Percentiles rank a stretch among this genome's conserved stretches.
phyloP scores from a whole-genome alignment of 1,139 yeast species.

The Taiozyma sp. region DNA sequence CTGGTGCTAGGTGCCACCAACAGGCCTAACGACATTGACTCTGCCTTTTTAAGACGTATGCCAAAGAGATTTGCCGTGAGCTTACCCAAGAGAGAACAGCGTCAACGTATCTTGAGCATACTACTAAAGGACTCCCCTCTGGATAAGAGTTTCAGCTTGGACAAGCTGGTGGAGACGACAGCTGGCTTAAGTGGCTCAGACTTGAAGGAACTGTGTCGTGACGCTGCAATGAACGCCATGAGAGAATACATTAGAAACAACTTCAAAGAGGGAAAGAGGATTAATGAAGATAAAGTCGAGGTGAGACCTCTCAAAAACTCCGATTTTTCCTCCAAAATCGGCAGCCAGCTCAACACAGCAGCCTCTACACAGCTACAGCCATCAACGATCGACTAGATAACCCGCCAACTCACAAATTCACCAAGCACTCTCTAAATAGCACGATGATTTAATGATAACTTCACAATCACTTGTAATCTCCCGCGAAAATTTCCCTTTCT shows the following conservation, averaged over 20 bases:
- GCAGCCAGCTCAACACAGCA: conserved; percentile 12
- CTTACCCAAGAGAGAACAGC: conserved; percentile 66
- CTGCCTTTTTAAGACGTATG: conserved; percentile 87
- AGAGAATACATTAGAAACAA: conserved; percentile 67
- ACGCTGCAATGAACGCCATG: conserved; percentile 88
- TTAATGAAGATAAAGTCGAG: conserved; percentile 22
- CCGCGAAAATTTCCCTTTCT: background rate
- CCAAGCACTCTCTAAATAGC: too few relatives aligned
- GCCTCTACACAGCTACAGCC: conserved; percentile 6
- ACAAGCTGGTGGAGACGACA: conserved; percentile 57
- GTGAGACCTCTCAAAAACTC: conserved; percentile 34
- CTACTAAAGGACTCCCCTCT: conserved; percentile 61
- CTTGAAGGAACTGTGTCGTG: conserved; percentile 84
- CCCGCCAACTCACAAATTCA: background rate
- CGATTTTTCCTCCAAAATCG: conserved; percentile 27
- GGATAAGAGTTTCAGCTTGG: conserved; percentile 56
- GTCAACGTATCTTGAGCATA: conserved; percentile 64
- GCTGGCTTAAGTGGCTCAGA: conserved; percentile 89
- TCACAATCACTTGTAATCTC: background rate
- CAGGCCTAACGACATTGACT: conserved; percentile 86
- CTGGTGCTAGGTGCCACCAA: conserved; percentile 95
- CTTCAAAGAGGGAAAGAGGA: conserved; percentile 20
- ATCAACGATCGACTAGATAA: background rate
- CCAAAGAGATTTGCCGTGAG: conserved; percentile 85
- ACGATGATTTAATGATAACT: background rate